Base-by-base conservation (phyloP, 176 grass and related monocot species). In the Tuctoria greenei region DNA sequence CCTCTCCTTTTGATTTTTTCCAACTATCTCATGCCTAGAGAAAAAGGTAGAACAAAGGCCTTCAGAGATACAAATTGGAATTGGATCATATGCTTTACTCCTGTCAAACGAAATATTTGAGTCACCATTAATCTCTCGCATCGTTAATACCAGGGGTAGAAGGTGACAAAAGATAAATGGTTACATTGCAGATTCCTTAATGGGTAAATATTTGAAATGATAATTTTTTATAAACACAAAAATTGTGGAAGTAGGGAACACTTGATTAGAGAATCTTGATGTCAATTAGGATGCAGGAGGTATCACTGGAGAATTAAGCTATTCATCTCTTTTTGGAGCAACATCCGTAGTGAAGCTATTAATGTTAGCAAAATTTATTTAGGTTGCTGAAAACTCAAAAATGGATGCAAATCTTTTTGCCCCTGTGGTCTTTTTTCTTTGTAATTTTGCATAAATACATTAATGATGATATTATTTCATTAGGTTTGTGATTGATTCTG, bases 401-500 rank as follows among this genome's bases (percentile, higher is more conserved):
- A 51, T 73, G 6, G 56, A 43, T 74, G 54, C 28, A 69, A 44
- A n/a, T 26, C 5, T 59, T 75, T 54, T 75, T 27, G 31, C 31
- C 39, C 9, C 1, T 0, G 15, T 20, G 15, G 43, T 65, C 13
- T 75, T 45, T 15, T 59, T 47, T 37, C 37, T 57, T 18, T 67
- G 20, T 73, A 59, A 25, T 7, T 37, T 44, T 67, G 24, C 16
- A 24, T 40, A 37, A 16, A 47, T 9, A 72, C 62, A 66, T 27
- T 71, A 47, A 39, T 71, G 37, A 14, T 28, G 20, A 23, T 13
- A 16, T 81, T 72, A 79, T 76, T 82, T 46, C 54, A 23, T 73
- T 81, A 97, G 94, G 50, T 97, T 85, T 24, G 91, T 97, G 58
- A 93, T 97, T 68, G 94, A 97, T 83, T 87, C 81, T 89, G 94